Evolutionary conservation across 1,284 basidiomycete genomes (phyloP), one percentile per base, ranked within the genome.

Genomic region (Sphaerobolus stellatus): DNA sequence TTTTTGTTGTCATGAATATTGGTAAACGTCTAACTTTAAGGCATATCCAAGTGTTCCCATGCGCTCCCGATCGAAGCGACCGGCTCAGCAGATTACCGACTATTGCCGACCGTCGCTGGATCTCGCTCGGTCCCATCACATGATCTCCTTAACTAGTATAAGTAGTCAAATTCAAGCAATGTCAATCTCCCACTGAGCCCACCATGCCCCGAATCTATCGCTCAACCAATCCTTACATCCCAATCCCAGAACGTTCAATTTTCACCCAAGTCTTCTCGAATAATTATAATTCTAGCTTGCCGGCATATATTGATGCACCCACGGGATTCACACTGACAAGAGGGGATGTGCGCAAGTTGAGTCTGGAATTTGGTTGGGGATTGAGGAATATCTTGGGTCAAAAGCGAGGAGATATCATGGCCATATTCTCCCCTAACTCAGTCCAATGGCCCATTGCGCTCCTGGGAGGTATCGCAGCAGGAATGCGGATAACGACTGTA

Each of bases 301-400:
- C 78, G 5, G 87, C 87, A 1, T 89, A 83, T 66, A 76, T 90
- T 52, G 89, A 92, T 61, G 84, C 84, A 0, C 67, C 71, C 1
- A 79, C 86, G 0, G 85, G 81, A 0, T 70, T 75, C 1, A 73
- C 74, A 2, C 59, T 92, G 25, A 77, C 85, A 0, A 79, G 89
- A 16, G 78, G 64, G 0, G 75, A 80, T 27, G 67, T 88, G 22
- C 78, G 77, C 25, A 67, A 77, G 20, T 69, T 83, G n/a, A 75
- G 86, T 0, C 72, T 87, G 9, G 71, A 77, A 2, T 71, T 90
- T 14, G 84, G 70, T 0, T 73, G 76, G 59, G 84, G 83, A 0
- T 65, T 88, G n/a, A 72, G 72, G 24, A 64, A 73, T 8, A 34
- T 49, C n/a, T 24, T 62, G 8, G 34, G 43, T 7, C 58, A 58